phyloP scores from a whole-genome alignment of 1,139 yeast species.

The Nakaseomyces delphensis region DNA sequence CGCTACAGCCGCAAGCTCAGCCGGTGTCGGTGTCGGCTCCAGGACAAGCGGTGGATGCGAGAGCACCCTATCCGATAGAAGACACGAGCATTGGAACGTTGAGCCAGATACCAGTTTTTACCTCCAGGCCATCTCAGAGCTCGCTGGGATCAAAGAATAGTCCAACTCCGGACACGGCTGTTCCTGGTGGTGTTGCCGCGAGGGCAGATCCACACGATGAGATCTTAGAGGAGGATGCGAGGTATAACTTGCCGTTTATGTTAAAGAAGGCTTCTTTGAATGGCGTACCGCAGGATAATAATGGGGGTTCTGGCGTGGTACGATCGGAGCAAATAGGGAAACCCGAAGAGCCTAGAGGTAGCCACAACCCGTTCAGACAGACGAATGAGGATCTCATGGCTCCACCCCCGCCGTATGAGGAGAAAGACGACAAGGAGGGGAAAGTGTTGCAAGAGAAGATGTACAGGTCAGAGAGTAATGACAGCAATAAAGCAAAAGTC shows the following conservation, averaged over 20 bases:
- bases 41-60: neutral
- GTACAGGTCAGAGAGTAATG: conserved; percentile 13
- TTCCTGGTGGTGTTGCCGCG: conserved; percentile 2
- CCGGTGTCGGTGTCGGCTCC: neutral
- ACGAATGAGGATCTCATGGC: neutral
- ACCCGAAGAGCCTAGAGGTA: neutral
- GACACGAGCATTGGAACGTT: conserved; percentile 14
- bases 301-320: conserved; percentile 1
- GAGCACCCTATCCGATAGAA: conserved; percentile 19
- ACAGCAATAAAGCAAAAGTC: neutral
- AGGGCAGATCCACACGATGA: too few relatives aligned
- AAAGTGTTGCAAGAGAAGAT: conserved; percentile 16
- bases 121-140: conserved; percentile 8
- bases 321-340: too few relatives aligned
- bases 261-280: conserved; percentile 6
- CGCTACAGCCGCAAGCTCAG: neutral
- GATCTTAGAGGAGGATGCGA: conserved; percentile 7
- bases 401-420: conserved; percentile 15
- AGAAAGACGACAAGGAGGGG: conserved; percentile 10
- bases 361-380: conserved; percentile 4
- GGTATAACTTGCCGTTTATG: conserved; percentile 16
- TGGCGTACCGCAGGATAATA: conserved; percentile 3
- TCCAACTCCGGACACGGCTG: conserved; percentile 7
- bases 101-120: conserved; percentile 14
- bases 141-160: conserved; percentile 4